These are phyloP conservation scores for Hypoxylon fragiforme DNA, from an alignment of 495 filamentous ascomycete genomes.

Conservation along the genomic window DNA sequence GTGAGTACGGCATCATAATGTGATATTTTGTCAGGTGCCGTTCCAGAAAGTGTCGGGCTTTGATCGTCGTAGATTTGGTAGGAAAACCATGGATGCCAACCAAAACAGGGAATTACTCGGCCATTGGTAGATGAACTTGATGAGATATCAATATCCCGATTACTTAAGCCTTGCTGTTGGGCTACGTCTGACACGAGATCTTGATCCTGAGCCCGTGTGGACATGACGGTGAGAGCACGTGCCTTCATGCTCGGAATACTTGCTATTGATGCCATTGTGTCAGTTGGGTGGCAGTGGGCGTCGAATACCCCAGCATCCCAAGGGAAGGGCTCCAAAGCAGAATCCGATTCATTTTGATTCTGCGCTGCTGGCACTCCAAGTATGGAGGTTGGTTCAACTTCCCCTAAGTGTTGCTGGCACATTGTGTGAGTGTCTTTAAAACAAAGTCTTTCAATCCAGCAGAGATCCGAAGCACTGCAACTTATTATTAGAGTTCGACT, in stretches of 20 bases:
- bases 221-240: conserved; percentile 80
- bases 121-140: conserved; percentile 10
- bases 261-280: conserved; percentile 76
- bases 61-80: conserved; percentile 77
- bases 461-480: no score
- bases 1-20: conserved; percentile 77
- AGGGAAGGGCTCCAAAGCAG: conserved; percentile 56
- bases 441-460: not conserved
- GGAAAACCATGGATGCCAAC: conserved; percentile 99
- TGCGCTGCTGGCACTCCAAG: not conserved
- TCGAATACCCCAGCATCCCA: conserved; percentile 88
- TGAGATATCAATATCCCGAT: conserved; percentile 15
- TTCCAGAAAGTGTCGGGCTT: conserved; percentile 43
- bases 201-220: conserved; percentile 85
- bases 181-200: conserved; percentile 75
- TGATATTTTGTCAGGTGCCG: conserved; percentile 52
- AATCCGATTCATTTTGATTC: conserved; percentile 14
- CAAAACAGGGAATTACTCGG: conserved; percentile 77
- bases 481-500: not conserved
- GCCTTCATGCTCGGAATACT: conserved; percentile 77
- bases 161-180: conserved; percentile 42
- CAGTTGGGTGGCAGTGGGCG: conserved; percentile 97
- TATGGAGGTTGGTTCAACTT: not conserved
- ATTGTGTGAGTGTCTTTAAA: conserved; percentile 1
- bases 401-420: conserved; percentile 26